Conservation (phyloP, 805 yeast species). For the Saturnispora silvae region DNA sequence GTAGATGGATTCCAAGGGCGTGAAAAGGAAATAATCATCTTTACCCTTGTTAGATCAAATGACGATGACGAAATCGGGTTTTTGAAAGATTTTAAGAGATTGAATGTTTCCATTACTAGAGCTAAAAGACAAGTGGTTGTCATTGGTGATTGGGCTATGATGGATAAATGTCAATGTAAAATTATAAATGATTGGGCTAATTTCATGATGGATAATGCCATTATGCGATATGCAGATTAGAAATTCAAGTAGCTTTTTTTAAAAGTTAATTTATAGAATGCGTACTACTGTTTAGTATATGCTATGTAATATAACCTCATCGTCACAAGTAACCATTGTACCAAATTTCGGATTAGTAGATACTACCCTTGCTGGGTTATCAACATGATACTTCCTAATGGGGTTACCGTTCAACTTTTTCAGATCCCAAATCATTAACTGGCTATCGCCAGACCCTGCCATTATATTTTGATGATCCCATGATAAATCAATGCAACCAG, state of each 20-base stretch:
- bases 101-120: conserved; percentile 91
- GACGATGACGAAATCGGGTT: conserved; percentile 65
- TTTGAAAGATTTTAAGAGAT: conserved; percentile 62
- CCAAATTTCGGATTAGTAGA: conserved; percentile 53
- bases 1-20: conserved; percentile 97
- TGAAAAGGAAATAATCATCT: conserved; percentile 77
- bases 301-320: conserved; percentile 36
- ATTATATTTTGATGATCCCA: conserved; percentile 58
- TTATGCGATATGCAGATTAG: conserved; percentile 56
- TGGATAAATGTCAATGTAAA: conserved; percentile 32
- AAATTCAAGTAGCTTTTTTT: no score
- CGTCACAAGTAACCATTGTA: conserved; percentile 57
- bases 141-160: conserved; percentile 75
- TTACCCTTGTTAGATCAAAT: conserved; percentile 78
- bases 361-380: conserved; percentile 35
- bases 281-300: no score
- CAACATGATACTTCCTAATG: background rate
- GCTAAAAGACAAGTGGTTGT: conserved; percentile 78
- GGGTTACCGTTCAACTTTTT: conserved; percentile 1
- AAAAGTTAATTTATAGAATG: no score
- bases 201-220: conserved; percentile 59
- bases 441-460: conserved; percentile 50
- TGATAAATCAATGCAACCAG: conserved; percentile 49
- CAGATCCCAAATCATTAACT: conserved; percentile 43
- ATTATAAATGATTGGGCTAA: conserved; percentile 57